Conservation (phyloP, 2,329 filamentous ascomycete species). For the Neobulgaria alba region DNA sequence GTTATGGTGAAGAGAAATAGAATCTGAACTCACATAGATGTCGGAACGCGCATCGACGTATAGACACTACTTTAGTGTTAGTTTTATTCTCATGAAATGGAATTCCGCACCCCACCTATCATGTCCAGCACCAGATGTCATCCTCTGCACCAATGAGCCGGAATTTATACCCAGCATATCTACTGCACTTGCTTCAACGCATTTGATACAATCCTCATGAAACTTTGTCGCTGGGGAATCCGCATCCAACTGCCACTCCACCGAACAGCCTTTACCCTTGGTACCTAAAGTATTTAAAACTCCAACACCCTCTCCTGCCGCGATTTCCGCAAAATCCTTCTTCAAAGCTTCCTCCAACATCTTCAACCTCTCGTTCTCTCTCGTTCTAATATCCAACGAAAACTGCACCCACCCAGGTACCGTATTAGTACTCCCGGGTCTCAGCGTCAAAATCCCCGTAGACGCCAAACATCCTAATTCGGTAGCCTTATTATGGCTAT, state of each 20-base stretch:
- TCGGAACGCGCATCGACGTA: slow-evolving; percentile 49
- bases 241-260: slow-evolving; percentile 54
- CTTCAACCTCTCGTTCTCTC: slow-evolving; percentile 45
- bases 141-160: slow-evolving; percentile 38
- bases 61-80: slow-evolving; percentile 42
- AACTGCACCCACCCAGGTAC: slow-evolving; percentile 61
- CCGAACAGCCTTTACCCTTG: slow-evolving; percentile 40
- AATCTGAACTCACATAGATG: slow-evolving; percentile 41
- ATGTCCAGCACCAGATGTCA: slow-evolving; percentile 58
- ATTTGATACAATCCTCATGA: slow-evolving; percentile 56
- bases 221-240: slow-evolving; percentile 55
- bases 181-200: slow-evolving; percentile 51
- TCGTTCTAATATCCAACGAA: slow-evolving; percentile 58
- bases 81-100: slow-evolving; percentile 26
- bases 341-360: slow-evolving; percentile 48
- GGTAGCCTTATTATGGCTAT: slow-evolving; percentile 54
- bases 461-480: slow-evolving; percentile 50
- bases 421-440: slow-evolving; percentile 65
- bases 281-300: slow-evolving; percentile 36
- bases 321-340: slow-evolving; percentile 50
- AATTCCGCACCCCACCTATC: slow-evolving; percentile 32
- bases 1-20: too few relatives aligned
- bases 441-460: slow-evolving; percentile 59
- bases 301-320: slow-evolving; percentile 44
- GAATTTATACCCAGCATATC: slow-evolving; percentile 45